Percentiles rank a stretch among this genome's conserved stretches.
These are phyloP conservation scores for Cercophora sp. DNA, from an alignment of 495 filamentous ascomycete species.

Conservation along the genomic window DNA sequence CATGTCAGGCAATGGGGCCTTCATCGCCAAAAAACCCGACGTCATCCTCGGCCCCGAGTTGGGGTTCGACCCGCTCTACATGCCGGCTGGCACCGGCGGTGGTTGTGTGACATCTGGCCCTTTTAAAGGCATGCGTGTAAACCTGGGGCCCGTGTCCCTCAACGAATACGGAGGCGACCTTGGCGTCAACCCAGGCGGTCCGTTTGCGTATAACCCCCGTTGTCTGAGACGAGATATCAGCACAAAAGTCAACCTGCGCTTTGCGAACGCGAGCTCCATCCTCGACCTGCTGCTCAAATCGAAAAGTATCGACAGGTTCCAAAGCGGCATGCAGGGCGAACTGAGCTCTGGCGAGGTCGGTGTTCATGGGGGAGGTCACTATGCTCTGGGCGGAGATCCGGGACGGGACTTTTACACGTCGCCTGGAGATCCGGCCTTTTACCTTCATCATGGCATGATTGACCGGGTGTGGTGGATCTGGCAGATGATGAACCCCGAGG, in stretches of 20 bases:
- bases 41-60: conserved; percentile 17
- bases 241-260: conserved; percentile 9
- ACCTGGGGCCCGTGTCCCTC: conserved; percentile 20
- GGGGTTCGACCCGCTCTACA: conserved; percentile 25
- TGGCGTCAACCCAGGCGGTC: conserved; percentile 7
- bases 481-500: conserved; percentile 45
- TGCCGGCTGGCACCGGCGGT: conserved; percentile 52
- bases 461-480: conserved; percentile 68
- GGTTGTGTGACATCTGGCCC: conserved; percentile 60
- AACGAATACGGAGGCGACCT: conserved; percentile 8
- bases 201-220: conserved; percentile 51
- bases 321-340: conserved; percentile 43
- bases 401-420: conserved; percentile 53
- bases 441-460: conserved; percentile 61
- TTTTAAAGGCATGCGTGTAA: conserved; percentile 47
- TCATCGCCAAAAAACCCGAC: conserved; percentile 28
- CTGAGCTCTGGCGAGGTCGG: conserved; percentile 49
- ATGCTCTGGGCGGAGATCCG: conserved; percentile 56
- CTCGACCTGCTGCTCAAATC: conserved; percentile 22
- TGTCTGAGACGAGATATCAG: conserved; percentile 50
- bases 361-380: conserved; percentile 63
- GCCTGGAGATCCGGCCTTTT: conserved; percentile 65
- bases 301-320: conserved; percentile 46
- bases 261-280: conserved; percentile 8
- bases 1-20: conserved; percentile 35